Evolutionary conservation across 495 filamentous ascomycete genomes (phyloP).

Genomic region (Neurospora africana): DNA sequence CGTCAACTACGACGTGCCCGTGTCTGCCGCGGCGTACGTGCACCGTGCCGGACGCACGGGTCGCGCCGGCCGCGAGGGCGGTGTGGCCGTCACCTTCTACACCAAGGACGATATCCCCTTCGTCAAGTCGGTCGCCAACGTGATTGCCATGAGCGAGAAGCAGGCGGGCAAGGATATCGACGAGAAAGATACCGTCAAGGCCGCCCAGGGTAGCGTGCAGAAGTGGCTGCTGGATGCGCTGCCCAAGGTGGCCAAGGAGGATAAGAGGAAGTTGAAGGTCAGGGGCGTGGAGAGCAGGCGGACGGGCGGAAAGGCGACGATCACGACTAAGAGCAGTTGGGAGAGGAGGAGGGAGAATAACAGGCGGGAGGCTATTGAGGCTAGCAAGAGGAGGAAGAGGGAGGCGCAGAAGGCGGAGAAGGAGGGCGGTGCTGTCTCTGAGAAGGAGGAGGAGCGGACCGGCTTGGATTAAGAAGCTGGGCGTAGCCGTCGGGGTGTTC

Average conservation of each 20-base stretch:
- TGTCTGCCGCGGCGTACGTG: conserved; percentile 76
- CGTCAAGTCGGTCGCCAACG: conserved; percentile 84
- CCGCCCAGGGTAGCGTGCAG: conserved; percentile 37
- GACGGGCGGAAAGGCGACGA: conserved; percentile 40
- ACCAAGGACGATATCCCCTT: conserved; percentile 89
- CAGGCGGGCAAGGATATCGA: conserved; percentile 40
- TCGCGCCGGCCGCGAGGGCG: conserved; percentile 75
- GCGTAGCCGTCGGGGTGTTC: not conserved
- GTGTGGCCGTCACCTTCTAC: conserved; percentile 87
- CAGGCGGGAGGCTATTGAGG: conserved; percentile 59
- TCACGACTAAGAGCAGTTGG: conserved; percentile 88
- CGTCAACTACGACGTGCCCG: conserved; percentile 93
- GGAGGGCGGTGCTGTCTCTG: conserved; percentile 24
- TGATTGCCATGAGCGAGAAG: conserved; percentile 76
- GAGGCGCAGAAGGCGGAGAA: conserved; percentile 22
- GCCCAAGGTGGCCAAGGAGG: conserved; percentile 70
- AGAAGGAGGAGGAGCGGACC: conserved; percentile 46
- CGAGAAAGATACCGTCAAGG: conserved; percentile 8
- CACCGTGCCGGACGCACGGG: conserved; percentile 91
- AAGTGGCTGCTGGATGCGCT: conserved; percentile 86
- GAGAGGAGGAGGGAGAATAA: conserved; percentile 71
- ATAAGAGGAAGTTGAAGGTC: conserved; percentile 70
- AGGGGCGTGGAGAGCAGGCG: conserved; percentile 72
- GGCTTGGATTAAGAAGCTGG: conserved; percentile 53
- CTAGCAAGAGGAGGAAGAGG: conserved; percentile 53